Base-by-base conservation (phyloP, 257 asterid genomes). In the Gentiana dahurica region DNA sequence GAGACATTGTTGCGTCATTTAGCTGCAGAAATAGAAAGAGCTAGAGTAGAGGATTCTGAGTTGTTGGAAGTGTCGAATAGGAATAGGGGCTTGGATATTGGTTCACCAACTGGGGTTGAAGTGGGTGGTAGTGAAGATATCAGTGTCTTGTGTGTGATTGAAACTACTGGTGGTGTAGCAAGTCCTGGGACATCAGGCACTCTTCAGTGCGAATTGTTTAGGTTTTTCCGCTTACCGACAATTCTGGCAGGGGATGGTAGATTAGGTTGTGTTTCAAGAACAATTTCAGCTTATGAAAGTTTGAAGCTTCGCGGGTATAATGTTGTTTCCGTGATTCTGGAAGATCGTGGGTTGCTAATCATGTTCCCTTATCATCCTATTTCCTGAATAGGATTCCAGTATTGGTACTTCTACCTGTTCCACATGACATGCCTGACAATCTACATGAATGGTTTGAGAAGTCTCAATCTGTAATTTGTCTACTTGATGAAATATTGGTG, bases 81-180 rank as follows among this genome's bases (percentile, higher is more conserved):
- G 24, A 15, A 15, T 72, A 79, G 70, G 67, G 75, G 84, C 71
- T 76, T 90, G 58, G 73, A 63, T 37, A 68, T 34, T 47, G 77
- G 62, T 50, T 36, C 48, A 34, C 70, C 36, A 15, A 53, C 39
- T 35, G 68, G 53, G 67, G 24, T 45, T 67, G 72, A 36, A 51
- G 61, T 50, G 43, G 62, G 6, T n/a, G 57, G 51, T 59, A 15
- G 53, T 37, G 74, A 51, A 43, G 84, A 73, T 59, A 33, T 57
- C 53, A 76, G 75, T 48, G 82, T 67, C 46, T 65, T 88, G 83
- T 81, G 85, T 68, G 79, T 88, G 67, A 73, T 88, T 57, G 99
- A 92, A 76, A 92, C 95, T 71, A 95, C 99, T 50, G 99, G 99
- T 54, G 99, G 99, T 3, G 97, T 88, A 59, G 95, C 97, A 53